A percentile compares a stretch with the other conserved stretches of the same genome.
These are phyloP conservation scores for Bryopsis sp. DNA, from an alignment of 139 green algal genomes.

Conservation along the genomic window DNA sequence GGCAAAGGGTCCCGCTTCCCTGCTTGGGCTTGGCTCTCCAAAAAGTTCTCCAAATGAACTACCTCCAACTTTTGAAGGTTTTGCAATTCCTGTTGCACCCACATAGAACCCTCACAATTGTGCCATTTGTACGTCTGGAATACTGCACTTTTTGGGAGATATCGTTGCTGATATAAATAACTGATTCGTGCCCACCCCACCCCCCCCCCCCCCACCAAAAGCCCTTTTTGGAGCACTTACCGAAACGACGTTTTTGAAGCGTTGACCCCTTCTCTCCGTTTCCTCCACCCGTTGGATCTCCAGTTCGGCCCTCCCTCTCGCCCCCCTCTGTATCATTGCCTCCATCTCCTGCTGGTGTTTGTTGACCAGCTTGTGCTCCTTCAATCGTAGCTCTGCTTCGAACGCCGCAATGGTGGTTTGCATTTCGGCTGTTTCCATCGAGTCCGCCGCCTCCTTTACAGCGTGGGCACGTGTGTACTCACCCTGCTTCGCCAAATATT, in stretches of 20 bases:
- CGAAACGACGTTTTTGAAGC: slow-evolving; percentile 36
- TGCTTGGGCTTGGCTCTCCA: slow-evolving; percentile 38
- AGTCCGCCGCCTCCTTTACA: slow-evolving; percentile 33
- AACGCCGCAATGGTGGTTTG: slow-evolving; percentile 25
- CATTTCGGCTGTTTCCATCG: slow-evolving; percentile 29
- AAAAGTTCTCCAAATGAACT: slow-evolving; percentile 45
- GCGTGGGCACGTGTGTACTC: slow-evolving; percentile 26
- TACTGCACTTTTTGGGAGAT: too few relatives aligned
- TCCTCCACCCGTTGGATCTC: slow-evolving; percentile 31
- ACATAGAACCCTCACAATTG: neutral
- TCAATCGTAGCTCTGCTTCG: slow-evolving; percentile 30
- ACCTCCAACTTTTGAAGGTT: slow-evolving; percentile 39
- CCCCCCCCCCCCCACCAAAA: too few relatives aligned
- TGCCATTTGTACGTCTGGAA: neutral
- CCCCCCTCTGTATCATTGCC: slow-evolving; percentile 29
- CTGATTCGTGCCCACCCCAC: too few relatives aligned
- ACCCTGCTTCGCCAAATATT: slow-evolving; percentile 24
- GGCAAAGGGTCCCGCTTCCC: slow-evolving; percentile 35
- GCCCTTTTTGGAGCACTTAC: too few relatives aligned
- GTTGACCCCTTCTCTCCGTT: slow-evolving; percentile 29
- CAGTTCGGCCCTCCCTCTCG: slow-evolving; percentile 32
- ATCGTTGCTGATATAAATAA: too few relatives aligned
- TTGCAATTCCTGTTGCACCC: slow-evolving; percentile 29
- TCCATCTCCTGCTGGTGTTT: slow-evolving; percentile 42
- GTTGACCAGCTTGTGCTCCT: slow-evolving; percentile 30